These are phyloP conservation scores for Arthrocladium fulminans DNA, from an alignment of 2,329 filamentous ascomycete genomes.

Conservation along the genomic window DNA sequence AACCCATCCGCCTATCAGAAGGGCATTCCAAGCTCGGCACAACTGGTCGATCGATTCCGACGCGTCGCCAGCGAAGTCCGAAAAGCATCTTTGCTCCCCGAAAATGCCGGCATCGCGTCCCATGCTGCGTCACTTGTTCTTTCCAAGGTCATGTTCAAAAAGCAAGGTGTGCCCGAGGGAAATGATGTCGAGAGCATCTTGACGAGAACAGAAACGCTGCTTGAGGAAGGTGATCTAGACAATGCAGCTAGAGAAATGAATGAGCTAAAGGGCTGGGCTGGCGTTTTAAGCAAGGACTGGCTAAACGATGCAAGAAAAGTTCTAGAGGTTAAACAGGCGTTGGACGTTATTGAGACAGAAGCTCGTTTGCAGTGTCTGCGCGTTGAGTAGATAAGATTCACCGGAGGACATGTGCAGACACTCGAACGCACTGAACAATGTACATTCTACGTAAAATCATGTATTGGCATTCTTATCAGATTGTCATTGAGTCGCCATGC, in stretches of 20 bases:
- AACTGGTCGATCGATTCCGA: conserved; percentile 91
- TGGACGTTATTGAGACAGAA: conserved; percentile 91
- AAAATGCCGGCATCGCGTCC: conserved; percentile 86
- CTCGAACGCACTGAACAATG: background rate
- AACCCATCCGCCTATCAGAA: conserved; percentile 89
- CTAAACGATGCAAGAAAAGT: conserved; percentile 81
- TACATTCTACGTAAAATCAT: background rate
- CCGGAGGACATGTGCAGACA: background rate
- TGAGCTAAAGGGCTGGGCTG: conserved; percentile 82
- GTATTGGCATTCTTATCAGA: background rate
- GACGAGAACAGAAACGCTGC: conserved; percentile 74
- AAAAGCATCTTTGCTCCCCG: conserved; percentile 85
- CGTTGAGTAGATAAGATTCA: conserved; percentile 51
- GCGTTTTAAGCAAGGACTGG: conserved; percentile 91
- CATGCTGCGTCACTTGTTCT: conserved; percentile 84
- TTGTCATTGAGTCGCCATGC: background rate
- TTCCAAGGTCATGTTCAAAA: conserved; percentile 94
- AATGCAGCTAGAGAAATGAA: conserved; percentile 93
- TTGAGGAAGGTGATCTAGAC: conserved; percentile 91
- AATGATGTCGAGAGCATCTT: conserved; percentile 91
- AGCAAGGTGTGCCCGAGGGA: conserved; percentile 72
- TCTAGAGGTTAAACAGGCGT: conserved; percentile 87
- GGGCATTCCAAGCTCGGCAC: conserved; percentile 71
- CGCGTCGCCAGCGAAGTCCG: conserved; percentile 85
- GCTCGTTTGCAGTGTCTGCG: conserved; percentile 79